phyloP scores from a whole-genome alignment of 2,329 filamentous ascomycete genomes.

The Exophiala aquamarina region DNA sequence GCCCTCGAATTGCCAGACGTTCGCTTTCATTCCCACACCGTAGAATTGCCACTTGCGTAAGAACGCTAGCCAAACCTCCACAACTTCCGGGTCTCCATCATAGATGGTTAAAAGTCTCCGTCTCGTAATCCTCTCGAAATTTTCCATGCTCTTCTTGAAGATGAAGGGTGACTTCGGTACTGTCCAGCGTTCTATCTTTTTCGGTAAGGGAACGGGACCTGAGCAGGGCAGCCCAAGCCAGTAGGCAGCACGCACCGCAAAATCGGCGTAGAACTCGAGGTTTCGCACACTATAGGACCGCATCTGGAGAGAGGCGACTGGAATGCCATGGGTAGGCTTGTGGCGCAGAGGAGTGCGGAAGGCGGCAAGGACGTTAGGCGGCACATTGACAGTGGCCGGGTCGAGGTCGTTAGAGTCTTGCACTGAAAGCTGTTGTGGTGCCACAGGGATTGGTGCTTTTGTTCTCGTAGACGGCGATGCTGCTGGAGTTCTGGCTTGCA shows the following conservation, averaged over 20 bases:
- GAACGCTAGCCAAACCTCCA: conserved; percentile 90
- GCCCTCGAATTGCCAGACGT: conserved; percentile 84
- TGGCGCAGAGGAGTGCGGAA: conserved; percentile 78
- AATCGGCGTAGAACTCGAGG: conserved; percentile 92
- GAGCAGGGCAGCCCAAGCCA: conserved; percentile 84
- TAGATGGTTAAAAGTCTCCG: conserved; percentile 87
- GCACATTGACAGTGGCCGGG: conserved; percentile 11
- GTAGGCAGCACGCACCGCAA: conserved; percentile 90
- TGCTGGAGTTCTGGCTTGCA: neutral
- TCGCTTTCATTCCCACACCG: conserved; percentile 98
- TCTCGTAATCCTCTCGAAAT: conserved; percentile 89
- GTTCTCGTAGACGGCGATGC: neutral
- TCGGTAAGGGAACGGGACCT: conserved; percentile 82
- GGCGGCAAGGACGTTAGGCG: conserved; percentile 53
- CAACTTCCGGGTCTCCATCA: conserved; percentile 83
- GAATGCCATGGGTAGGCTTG: conserved; percentile 73
- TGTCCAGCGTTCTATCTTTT: conserved; percentile 90
- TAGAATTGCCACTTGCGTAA: conserved; percentile 89
- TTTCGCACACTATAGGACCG: conserved; percentile 89
- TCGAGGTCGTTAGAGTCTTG: neutral
- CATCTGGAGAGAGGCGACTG: conserved; percentile 86
- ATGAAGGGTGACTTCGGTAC: conserved; percentile 87
- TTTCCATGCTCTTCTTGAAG: conserved; percentile 96
- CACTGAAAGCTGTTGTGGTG: neutral
- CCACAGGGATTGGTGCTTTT: neutral